Base-by-base conservation (phyloP, 2,329 filamentous ascomycete genomes). In the Botrytis hyacinthi region DNA sequence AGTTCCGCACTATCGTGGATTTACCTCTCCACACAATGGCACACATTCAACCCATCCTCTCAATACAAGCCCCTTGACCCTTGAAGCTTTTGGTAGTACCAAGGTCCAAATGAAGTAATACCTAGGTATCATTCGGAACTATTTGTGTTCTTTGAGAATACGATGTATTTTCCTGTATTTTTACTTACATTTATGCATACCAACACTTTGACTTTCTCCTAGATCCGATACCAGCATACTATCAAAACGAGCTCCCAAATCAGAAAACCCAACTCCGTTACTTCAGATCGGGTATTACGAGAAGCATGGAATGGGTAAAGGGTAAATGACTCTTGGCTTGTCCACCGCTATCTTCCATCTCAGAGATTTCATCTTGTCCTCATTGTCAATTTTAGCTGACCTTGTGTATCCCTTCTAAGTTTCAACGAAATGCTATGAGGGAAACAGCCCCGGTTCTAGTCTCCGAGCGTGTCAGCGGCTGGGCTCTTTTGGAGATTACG, bases 391-490 rank as follows among this genome's bases (percentile, higher is more conserved):
- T 35, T 40, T 46, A 35, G 46, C 51, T 67, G 51, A 35, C 40
- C 40, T 68, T 22, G 51, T 61, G 62, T 44, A 42, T 60, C 62
- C 51, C 22, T 32, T 46, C 61, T 48, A 40, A 68, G 71, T 51
- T 26, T 51, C 48, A 42, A 69, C 48, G 29, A 42, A 60, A 60
- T 54, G 51, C 62, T n/a, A 72, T 40, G 35, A 69, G 48, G n/a
- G 37, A 68, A 72, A 40, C 65, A 60, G 29, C 44, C 62, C 62
- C 48, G 71, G 62, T 32, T 60, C 62, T 59, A 66, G 46, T 68
- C 65, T 60, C 70, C 51, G 20, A 46, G 60, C 59, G 37, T 72
- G 62, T 72, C 71, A 68, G 62, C 62, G 62, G 51, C 51, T 72
- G 54, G 44, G 40, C 40, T 54, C 32, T 44, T 42, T 68, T 72